These are phyloP conservation scores for Globisporangium takayamanum DNA, from an alignment of 352 stramenopile genomes.

Conservation along the genomic window DNA sequence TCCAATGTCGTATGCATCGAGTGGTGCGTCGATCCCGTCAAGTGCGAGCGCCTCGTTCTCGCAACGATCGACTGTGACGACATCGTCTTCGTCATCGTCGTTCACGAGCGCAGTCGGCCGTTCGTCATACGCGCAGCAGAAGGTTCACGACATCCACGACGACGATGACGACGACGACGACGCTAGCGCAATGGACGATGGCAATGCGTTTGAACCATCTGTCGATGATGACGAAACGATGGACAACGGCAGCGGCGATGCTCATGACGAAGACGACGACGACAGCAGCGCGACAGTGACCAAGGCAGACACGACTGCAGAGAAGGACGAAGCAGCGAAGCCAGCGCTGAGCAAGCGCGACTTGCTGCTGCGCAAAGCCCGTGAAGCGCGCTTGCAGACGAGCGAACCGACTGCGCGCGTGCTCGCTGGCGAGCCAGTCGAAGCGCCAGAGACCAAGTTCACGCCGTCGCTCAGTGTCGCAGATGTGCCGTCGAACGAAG, in stretches of 20 bases:
- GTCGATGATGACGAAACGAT: constrained; percentile 16
- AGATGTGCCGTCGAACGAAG: constrained; percentile 81
- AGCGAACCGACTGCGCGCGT: constrained; percentile 52
- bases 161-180: constrained; percentile 23
- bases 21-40: constrained; percentile 21
- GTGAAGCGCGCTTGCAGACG: constrained; percentile 48
- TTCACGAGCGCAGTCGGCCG: not conserved
- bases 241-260: constrained; percentile 9
- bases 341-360: constrained; percentile 66
- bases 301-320: constrained; percentile 7
- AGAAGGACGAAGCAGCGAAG: constrained; percentile 15
- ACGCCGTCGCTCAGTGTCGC: constrained; percentile 11
- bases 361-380: constrained; percentile 62
- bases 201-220: constrained; percentile 10
- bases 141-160: not conserved
- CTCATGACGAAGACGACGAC: not conserved
- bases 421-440: constrained; percentile 29
- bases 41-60: constrained; percentile 10
- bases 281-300: constrained; percentile 2
- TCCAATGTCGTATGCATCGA: constrained; percentile 51
- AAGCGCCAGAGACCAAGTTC: constrained; percentile 16
- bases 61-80: constrained; percentile 6
- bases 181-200: constrained; percentile 12
- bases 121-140: not conserved
- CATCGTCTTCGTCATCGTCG: constrained; percentile 10